phyloP scores from a whole-genome alignment of 2,329 filamentous ascomycete genomes.

The Talaromyces sp. region DNA sequence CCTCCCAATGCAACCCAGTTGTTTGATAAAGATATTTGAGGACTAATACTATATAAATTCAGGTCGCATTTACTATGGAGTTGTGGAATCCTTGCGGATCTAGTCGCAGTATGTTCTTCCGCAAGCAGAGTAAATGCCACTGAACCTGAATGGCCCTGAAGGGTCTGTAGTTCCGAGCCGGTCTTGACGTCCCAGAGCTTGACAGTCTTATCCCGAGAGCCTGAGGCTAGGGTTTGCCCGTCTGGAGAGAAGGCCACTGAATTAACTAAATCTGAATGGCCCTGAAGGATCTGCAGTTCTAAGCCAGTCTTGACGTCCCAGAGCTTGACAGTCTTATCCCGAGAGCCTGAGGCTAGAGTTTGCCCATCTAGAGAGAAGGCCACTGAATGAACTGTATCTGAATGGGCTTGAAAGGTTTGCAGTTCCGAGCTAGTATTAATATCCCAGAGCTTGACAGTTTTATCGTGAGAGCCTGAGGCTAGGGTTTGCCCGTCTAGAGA shows the following conservation, averaged over 20 bases:
- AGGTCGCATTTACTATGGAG: background rate
- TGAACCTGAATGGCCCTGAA: conserved; percentile 2
- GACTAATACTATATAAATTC: background rate
- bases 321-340: conserved; percentile 2
- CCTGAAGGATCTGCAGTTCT: background rate
- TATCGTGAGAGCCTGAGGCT: conserved; percentile 4
- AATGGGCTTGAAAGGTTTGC: conserved; percentile 1
- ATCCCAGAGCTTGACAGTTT: conserved; percentile 6
- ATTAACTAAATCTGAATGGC: conserved; percentile 7
- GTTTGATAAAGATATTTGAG: conserved; percentile 1
- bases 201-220: conserved; percentile 1
- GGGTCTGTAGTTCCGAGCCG: background rate
- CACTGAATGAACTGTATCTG: conserved; percentile 6
- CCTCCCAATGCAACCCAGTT: conserved; percentile 2
- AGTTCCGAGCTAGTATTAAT: background rate
- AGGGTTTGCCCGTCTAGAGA: background rate
- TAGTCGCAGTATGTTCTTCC: background rate
- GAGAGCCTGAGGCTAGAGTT: background rate
- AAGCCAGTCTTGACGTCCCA: conserved; percentile 6
- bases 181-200: conserved; percentile 8
- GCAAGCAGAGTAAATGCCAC: too few relatives aligned
- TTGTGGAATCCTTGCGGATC: background rate
- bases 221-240: conserved; percentile 1
- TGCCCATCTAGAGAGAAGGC: conserved; percentile 2
- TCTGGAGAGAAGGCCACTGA: conserved; percentile 12